Evolutionary conservation across 345 rosid species (phyloP), one percentile per base, ranked within the genome.

Genomic region (Nephelium lappaceum): DNA sequence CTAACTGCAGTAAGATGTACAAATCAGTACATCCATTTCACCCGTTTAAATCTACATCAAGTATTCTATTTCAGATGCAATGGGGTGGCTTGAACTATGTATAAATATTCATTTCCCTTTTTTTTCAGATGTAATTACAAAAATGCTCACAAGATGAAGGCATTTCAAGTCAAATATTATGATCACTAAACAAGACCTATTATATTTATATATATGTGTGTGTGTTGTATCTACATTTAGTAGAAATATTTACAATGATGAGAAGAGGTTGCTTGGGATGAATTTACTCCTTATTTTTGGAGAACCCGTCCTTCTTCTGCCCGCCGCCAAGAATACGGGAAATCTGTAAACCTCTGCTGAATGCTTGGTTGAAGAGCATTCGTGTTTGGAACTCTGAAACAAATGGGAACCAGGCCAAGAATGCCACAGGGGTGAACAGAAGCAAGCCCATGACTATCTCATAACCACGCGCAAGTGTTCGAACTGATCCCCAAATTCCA

Each of bases 291-390:
- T 88, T 89, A 82, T 75, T 83, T 66, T 84, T 89, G 71, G 95
- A 83, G 42, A 94, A 81, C 5, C 88, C 85, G 64, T 89, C 93
- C 80, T 94, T 87, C 85, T 84, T 89, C 63, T 85, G 90, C 64
- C 98, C 94, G 23, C 93, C 94, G 27, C 93, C 91, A 45, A 94
- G 97, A 83, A 94, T 93, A 77, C 97, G 97, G 1, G 95, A 93
- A 73, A 94, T 93, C 82, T 90, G 98, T 60, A 94, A 86, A 81
- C 97, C 98, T 87, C 97, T 91, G 75, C 98, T 93, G 80, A 94
- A 93, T 25, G 98, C 97, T 86, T 94, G 97, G 90, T 94, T 94
- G 85, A 94, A 94, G 27, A 94, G 88, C 94, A 94, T 90, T 66
- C 98, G 88, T 38, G 95, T 91, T 80, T 94, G 97, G 85, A 94